These are phyloP conservation scores for Coemansia interrupta DNA, from an alignment of 192 early-diverging fungal species.

Conservation along the genomic window DNA sequence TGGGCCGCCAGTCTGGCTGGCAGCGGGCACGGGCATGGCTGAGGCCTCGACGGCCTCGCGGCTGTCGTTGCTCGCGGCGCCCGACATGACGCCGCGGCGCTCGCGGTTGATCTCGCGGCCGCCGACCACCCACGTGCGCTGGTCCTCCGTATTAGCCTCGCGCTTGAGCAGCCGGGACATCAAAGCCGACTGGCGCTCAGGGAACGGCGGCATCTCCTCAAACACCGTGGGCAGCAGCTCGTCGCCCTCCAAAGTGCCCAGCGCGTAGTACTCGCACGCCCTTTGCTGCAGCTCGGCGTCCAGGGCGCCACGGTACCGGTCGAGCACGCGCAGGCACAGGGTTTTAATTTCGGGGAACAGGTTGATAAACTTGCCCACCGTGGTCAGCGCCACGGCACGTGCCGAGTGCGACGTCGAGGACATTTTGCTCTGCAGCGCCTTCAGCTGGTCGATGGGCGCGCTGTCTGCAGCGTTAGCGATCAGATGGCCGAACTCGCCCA, in stretches of 20 bases:
- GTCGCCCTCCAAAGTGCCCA: conserved; percentile 78
- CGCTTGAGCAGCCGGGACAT: conserved; percentile 78
- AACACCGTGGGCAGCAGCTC: conserved; percentile 88
- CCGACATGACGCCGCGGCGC: conserved; percentile 15
- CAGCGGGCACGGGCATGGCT: background rate
- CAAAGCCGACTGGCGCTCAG: conserved; percentile 88
- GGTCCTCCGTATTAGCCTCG: conserved; percentile 89
- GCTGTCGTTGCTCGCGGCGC: background rate
- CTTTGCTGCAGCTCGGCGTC: conserved; percentile 97
- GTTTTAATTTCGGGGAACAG: conserved; percentile 97
- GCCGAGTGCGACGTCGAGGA: conserved; percentile 72
- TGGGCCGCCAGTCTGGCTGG: background rate
- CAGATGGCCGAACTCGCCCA: conserved; percentile 97
- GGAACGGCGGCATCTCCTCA: conserved; percentile 98
- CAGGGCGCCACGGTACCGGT: conserved; percentile 80
- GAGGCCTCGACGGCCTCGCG: background rate
- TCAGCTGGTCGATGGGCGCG: conserved; percentile 91
- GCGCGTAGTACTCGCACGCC: conserved; percentile 91
- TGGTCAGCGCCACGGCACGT: conserved; percentile 81
- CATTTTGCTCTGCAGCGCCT: conserved; percentile 90
- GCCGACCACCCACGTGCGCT: conserved; percentile 91
- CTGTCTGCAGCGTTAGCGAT: conserved; percentile 84
- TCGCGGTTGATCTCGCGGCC: conserved; percentile 77
- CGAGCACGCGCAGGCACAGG: conserved; percentile 79
- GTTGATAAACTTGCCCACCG: conserved; percentile 94